Evolutionary conservation across 495 filamentous ascomycete genomes (phyloP), one percentile per base, ranked within the genome.

Genomic region (Penicillium parvum): DNA sequence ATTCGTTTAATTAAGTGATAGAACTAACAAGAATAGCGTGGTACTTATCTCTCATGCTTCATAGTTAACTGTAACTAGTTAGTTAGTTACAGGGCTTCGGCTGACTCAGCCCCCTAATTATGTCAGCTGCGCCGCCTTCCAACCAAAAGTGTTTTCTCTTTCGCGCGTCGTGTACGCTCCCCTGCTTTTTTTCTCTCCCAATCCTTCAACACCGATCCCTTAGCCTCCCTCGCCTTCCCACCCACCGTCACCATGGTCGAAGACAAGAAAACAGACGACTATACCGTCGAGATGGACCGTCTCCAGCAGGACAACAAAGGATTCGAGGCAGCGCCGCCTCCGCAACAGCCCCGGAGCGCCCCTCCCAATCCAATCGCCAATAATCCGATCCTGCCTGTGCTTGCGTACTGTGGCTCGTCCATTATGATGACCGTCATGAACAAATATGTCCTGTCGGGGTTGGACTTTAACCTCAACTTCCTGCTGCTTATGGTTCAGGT

Each of bases 391-490:
- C 60, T 92, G 7, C 86, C 91, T 7, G 86, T 99, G 49, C 59
- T 96, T 37, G 81, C 85, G 16, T 99, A 99, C 72, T 99, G 92
- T 69, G 75, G 81, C 53, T 85, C 92, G 37, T 96, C 90, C 4
- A 99, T 99, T 51, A 73, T 91, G 64, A 99, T 99, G 92, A 99
- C 94, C 27, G 84, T 95, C 17, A 95, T 92, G 69, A 99, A 99
- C 72, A 99, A 99, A 77, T 99, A 92, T 63, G 90, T 96, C 36
- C 75, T 99, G 21, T 95, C 88, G 22, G 94, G 92, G 21, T 67
- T 76, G 10, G 78, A 86, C 48, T 99, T 92, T 73, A 99, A 99
- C 67, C 63, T 99, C 53, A 97, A 96, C 66, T 97, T 97, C 71
- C 88, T 97, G 66, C 81, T 96, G 41, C 81, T 97, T 20, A 81